phyloP scores from a whole-genome alignment of 805 yeast species.

The Ogataea methylovora region DNA sequence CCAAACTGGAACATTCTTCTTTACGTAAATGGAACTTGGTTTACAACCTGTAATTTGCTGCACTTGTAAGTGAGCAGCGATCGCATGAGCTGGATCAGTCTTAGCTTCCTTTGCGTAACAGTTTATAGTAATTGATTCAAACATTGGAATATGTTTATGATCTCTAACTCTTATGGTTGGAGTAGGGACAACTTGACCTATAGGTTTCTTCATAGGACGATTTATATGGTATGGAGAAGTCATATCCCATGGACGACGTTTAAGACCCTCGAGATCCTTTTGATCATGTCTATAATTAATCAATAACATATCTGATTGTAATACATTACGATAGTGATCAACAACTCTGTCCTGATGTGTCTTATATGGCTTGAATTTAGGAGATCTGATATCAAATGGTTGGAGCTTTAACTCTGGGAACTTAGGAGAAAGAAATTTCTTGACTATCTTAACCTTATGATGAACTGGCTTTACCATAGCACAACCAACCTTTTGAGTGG shows the following conservation, averaged over 20 bases:
- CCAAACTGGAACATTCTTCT: constrained; percentile 79
- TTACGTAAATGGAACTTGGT: constrained; percentile 66
- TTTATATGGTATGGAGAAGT: constrained; percentile 83
- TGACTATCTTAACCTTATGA: constrained; percentile 72
- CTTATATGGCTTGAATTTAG: constrained; percentile 65
- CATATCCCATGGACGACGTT: constrained; percentile 79
- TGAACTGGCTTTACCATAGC: constrained; percentile 88
- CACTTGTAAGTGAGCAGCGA: constrained; percentile 69
- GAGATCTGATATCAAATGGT: constrained; percentile 71
- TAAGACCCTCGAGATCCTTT: constrained; percentile 48
- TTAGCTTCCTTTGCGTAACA: constrained; percentile 71
- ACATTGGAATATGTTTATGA: constrained; percentile 63
- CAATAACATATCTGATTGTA: constrained; percentile 71
- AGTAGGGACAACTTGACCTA: constrained; percentile 66
- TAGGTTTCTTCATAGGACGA: constrained; percentile 71
- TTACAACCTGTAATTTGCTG: constrained; percentile 94
- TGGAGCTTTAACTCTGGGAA: constrained; percentile 61
- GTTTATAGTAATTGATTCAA: constrained; percentile 63
- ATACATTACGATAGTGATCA: constrained; percentile 68
- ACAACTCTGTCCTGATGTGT: constrained; percentile 74
- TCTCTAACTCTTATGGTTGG: constrained; percentile 65
- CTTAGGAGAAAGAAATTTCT: constrained; percentile 66
- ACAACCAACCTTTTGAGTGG: constrained; percentile 42
- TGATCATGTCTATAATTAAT: constrained; percentile 69
- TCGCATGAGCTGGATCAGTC: constrained; percentile 62